phyloP scores from a whole-genome alignment of 2,329 filamentous ascomycete genomes.

The Teratosphaeria zuluensis region DNA sequence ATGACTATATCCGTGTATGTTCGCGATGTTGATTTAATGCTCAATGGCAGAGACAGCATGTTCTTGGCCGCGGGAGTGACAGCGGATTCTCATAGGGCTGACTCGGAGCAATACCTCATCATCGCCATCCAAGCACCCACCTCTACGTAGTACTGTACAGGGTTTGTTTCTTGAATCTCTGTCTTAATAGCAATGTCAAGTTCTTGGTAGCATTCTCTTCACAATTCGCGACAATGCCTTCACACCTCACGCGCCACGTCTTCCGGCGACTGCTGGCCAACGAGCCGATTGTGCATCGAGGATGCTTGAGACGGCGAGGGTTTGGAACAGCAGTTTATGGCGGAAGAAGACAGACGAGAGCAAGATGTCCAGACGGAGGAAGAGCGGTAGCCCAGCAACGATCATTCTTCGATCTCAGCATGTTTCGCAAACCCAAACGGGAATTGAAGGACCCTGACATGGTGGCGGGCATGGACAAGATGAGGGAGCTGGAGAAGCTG shows the following conservation, averaged over 20 bases:
- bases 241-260: constrained; percentile 51
- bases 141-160: background rate
- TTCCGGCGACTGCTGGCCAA: constrained; percentile 48
- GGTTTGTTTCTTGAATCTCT: background rate
- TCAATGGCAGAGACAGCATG: background rate
- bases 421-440: constrained; percentile 46
- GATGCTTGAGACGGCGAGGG: constrained; percentile 32
- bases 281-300: constrained; percentile 37
- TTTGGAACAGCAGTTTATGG: constrained; percentile 12
- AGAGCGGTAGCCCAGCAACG: constrained; percentile 28
- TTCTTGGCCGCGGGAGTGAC: background rate
- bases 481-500: constrained; percentile 59
- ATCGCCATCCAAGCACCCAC: background rate
- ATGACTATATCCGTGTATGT: constrained; percentile 6
- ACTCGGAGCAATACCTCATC: background rate
- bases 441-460: constrained; percentile 52
- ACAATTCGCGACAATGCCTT: constrained; percentile 39
- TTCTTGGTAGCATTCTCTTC: background rate
- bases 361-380: background rate
- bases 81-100: background rate
- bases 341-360: background rate
- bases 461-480: constrained; percentile 60
- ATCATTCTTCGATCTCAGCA: constrained; percentile 52
- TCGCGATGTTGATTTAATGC: no score
- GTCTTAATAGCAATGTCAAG: background rate